A percentile compares a stretch with the other conserved stretches of the same genome.
phyloP scores from a whole-genome alignment of 2,329 filamentous ascomycete genomes.

The Eutypella sp. region DNA sequence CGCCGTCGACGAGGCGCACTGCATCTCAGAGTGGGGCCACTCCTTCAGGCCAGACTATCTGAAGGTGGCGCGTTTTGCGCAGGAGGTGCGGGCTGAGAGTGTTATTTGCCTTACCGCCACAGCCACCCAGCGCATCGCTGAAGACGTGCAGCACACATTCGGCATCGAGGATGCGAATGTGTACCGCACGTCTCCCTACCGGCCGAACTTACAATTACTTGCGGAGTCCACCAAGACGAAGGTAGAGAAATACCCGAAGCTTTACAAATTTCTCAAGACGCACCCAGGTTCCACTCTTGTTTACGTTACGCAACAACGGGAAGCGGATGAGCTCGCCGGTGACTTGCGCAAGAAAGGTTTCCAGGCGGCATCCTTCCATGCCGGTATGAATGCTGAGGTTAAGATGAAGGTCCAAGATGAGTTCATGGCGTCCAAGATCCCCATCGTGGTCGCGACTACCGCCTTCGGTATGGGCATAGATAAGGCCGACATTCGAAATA shows the following conservation, averaged over 20 bases:
- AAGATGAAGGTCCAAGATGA: conserved; percentile 45
- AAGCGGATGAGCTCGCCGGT: conserved; percentile 40
- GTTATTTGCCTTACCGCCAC: conserved; percentile 58
- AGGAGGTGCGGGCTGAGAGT: conserved; percentile 51
- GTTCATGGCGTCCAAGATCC: conserved; percentile 42
- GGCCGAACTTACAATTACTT: conserved; percentile 52
- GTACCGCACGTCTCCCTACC: conserved; percentile 55
- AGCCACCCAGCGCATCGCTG: conserved; percentile 50
- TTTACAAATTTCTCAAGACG: conserved; percentile 43
- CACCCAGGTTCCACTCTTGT: conserved; percentile 54
- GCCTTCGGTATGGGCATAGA: conserved; percentile 59
- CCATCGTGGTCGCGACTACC: conserved; percentile 50
- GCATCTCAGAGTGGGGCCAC: conserved; percentile 46
- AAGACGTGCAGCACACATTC: conserved; percentile 51
- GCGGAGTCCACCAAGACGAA: conserved; percentile 38
- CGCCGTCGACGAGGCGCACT: conserved; percentile 55
- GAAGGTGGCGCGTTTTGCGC: conserved; percentile 47
- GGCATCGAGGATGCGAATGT: conserved; percentile 43
- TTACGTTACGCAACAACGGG: conserved; percentile 55
- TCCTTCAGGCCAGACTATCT: conserved; percentile 22
- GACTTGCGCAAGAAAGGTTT: conserved; percentile 33
- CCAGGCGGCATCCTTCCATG: conserved; percentile 43
- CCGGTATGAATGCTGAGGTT: conserved; percentile 39
- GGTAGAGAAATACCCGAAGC: conserved; percentile 38
- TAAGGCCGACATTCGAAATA: conserved; percentile 49